Evolutionary conservation across 768 basidiomycete species (phyloP).

Genomic region (Phaffia australis): DNA sequence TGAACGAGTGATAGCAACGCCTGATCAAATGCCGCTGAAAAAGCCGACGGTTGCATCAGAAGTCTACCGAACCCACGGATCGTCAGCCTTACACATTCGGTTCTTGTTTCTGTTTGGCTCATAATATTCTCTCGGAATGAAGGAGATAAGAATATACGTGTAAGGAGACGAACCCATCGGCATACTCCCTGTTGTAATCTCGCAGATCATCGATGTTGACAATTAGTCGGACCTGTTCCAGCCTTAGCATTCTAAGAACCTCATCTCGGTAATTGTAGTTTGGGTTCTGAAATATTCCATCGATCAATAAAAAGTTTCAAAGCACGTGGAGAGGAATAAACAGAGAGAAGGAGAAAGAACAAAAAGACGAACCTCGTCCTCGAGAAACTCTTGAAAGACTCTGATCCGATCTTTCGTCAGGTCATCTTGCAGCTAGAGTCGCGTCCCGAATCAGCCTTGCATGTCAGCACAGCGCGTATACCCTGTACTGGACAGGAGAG

Average conservation of each 20-base stretch:
- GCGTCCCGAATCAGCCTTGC: no score
- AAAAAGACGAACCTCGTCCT: slow-evolving; percentile 36
- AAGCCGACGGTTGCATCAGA: slow-evolving; percentile 76
- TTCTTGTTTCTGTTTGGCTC: not conserved
- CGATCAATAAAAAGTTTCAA: slow-evolving; percentile 5
- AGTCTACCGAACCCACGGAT: slow-evolving; percentile 45
- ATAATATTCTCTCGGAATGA: not conserved
- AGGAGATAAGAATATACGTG: not conserved
- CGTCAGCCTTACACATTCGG: not conserved
- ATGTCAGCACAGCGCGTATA: no score
- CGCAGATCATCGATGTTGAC: slow-evolving; percentile 93
- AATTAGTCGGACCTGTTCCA: slow-evolving; percentile 74
- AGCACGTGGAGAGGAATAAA: not conserved
- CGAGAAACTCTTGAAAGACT: slow-evolving; percentile 65
- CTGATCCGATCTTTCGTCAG: slow-evolving; percentile 64
- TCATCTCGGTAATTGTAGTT: slow-evolving; percentile 68
- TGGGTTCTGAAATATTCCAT: slow-evolving; percentile 38
- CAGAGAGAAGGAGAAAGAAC: not conserved
- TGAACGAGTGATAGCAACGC: slow-evolving; percentile 66
- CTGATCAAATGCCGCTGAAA: slow-evolving; percentile 76
- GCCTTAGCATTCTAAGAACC: slow-evolving; percentile 68
- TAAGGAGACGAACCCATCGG: slow-evolving; percentile 46
- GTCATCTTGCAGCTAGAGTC: slow-evolving; percentile 41
- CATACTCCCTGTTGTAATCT: slow-evolving; percentile 77
- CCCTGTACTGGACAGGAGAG: not conserved